Base-by-base conservation (phyloP, 225 moss, liverwort and hornwort genomes). In the Bryoerythrophyllum caledonicum region DNA sequence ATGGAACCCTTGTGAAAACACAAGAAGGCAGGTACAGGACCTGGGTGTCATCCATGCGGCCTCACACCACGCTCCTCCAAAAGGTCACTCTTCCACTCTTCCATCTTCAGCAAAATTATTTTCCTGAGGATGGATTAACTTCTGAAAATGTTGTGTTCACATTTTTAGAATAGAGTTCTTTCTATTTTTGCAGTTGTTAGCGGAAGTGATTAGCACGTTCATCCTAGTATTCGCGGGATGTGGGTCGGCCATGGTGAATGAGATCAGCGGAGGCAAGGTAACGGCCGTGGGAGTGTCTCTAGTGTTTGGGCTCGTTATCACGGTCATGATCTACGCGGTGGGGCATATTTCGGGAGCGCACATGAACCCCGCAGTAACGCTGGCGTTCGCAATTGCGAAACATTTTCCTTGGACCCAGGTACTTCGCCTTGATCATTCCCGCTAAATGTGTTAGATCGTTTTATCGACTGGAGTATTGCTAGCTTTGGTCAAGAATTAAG, bases 261-360 rank as follows among this genome's bases (percentile, higher is more conserved):
- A 81, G 51, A 84, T 81, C 40, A 89, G 83, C 52, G 3, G 72
- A 1, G 86, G 86, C 24, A 74, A 86, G 55, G 83, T 89, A 63
- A 86, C 89, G 16, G 46, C 77, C 6, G 72, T 89, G 48, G 89
- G 89, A 16, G 28, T 86, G 0, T 84, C 89, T 10, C 55, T 89
- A 11, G 56, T 65, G 15, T 89, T 89, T 63, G 89, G 86, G 24
- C 68, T 89, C 17, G 86, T 84, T 1, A 4, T 89, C 26, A 89
- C 80, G 17, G 76, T 86, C 25, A 86, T 86, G 86, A 86, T 89
- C 34, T 76, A 89, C 65, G 49, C 89, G 21, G 86, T 86, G 2
- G 89, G 89, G 64, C 89, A 89, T 59, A 82, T 87, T 34, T 84
- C 84, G 3, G 87, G 87, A 9, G 87, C 87, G 0, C 87, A 87